Conservation (phyloP, 2,329 filamentous ascomycete species). For the Trichoderma sp. region DNA sequence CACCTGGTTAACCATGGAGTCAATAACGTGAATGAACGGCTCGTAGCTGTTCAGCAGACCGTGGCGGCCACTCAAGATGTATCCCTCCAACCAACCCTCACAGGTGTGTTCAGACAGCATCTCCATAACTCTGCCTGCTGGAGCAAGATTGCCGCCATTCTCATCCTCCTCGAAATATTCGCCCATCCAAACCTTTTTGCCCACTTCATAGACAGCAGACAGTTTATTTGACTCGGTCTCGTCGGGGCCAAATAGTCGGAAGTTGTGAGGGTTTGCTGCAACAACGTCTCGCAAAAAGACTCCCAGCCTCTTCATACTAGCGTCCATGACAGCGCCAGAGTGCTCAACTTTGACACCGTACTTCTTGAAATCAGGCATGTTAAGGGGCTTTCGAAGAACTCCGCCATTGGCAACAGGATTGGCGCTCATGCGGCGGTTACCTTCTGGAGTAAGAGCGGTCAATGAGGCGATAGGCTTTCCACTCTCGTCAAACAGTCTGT, state of each 20-base stretch:
- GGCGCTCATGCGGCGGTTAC: conserved; percentile 69
- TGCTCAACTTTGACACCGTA: conserved; percentile 64
- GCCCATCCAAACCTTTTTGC: conserved; percentile 78
- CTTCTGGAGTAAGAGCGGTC: conserved; percentile 61
- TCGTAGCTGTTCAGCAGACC: conserved; percentile 79
- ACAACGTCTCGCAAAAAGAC: conserved; percentile 67
- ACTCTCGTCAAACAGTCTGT: conserved; percentile 64
- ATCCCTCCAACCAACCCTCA: conserved; percentile 79
- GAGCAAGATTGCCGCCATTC: conserved; percentile 70
- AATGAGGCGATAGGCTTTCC: conserved; percentile 64
- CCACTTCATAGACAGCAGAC: conserved; percentile 65
- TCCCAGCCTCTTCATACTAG: conserved; percentile 70
- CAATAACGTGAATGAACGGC: conserved; percentile 79
- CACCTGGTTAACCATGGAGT: conserved; percentile 79
- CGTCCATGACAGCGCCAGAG: conserved; percentile 54
- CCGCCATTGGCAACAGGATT: conserved; percentile 76
- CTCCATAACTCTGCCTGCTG: conserved; percentile 73
- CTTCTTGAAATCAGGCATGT: conserved; percentile 66
- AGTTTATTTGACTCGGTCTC: conserved; percentile 83
- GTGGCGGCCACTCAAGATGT: conserved; percentile 71
- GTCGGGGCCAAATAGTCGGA: conserved; percentile 76
- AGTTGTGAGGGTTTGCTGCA: conserved; percentile 61
- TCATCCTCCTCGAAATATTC: conserved; percentile 74
- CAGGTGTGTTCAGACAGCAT: conserved; percentile 80
- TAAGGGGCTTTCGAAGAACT: conserved; percentile 62